Base-by-base conservation (phyloP, 139 green algal genomes). In the Ettlia oleoabundans region DNA sequence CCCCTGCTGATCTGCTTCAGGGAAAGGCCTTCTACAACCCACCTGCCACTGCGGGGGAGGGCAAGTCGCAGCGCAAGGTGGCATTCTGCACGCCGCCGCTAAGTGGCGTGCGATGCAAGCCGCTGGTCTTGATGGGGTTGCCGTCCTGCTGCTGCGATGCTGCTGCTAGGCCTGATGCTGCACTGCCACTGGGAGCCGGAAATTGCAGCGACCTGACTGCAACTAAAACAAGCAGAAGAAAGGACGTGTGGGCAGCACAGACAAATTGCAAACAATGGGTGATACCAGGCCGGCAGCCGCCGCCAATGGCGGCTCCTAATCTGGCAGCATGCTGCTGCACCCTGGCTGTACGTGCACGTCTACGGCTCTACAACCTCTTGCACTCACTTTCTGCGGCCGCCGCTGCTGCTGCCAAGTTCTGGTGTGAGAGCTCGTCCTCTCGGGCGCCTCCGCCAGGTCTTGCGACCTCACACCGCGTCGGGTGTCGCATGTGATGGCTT, bases 81-180 rank as follows among this genome's bases (percentile, higher is more conserved):
- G 96, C 95, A 69, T 89, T 98, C 73, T 96, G 91, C 40, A 98
- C 94, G 26, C 95, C 95, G 4, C 93, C 94, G 30, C 90, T 92
- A 38, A 96, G 87, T 19, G 94, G 94, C 24, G 89, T 90, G 2
- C 93, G 86, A 66, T 89, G 88, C 68, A 98, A 83, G 3, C 94
- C 93, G 43, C 84, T 93, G 2, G 86, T 93, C 76, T 88, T 62
- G 41, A 84, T 67, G 58, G 52, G 68, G 68, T 47, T 72, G 53
- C 32, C 22, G n/a, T 86, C 35, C 70, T 68, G 78, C 55, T 64
- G 55, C 28, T 13, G 35, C 19, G 68, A 35, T 67, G 37, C 58
- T 71, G 72, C 40, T 33, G 73, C 72, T 4, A 47, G 24, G 2
- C 53, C 74, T 13, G 74, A 52, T 26, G 79, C 63, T 9, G 30